These are phyloP conservation scores for Candida pseudoviswanathii DNA, from an alignment of 1,139 yeast species.

Conservation along the genomic window DNA sequence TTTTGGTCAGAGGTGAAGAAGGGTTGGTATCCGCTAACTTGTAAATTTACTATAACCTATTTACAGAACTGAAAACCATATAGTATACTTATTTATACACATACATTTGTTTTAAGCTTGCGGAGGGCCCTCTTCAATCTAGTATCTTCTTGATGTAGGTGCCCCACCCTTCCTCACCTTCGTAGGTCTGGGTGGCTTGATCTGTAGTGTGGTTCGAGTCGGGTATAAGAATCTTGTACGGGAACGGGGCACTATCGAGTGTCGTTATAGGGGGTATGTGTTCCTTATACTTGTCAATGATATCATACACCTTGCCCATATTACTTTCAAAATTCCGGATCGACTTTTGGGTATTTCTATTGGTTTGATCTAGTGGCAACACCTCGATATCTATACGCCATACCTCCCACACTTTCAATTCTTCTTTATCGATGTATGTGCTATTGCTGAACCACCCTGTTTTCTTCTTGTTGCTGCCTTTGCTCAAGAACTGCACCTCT, in stretches of 20 bases:
- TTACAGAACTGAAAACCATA: constrained; percentile 1
- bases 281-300: constrained; percentile 56
- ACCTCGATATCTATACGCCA: constrained; percentile 44
- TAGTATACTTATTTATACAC: constrained; percentile 6
- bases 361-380: constrained; percentile 25
- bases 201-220: constrained; percentile 4
- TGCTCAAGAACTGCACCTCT: constrained; percentile 15
- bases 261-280: constrained; percentile 79
- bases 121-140: constrained; percentile 22
- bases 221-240: constrained; percentile 45
- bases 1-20: constrained; percentile 67
- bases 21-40: constrained; percentile 44
- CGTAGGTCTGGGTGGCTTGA: constrained; percentile 1
- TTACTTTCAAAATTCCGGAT: constrained; percentile 43
- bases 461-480: constrained; percentile 31
- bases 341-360: constrained; percentile 25
- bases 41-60: constrained; percentile 10
- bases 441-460: constrained; percentile 46
- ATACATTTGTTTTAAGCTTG: neutral
- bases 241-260: constrained; percentile 67
- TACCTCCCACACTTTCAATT: constrained; percentile 40
- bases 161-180: constrained; percentile 46
- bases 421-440: constrained; percentile 6
- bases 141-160: constrained; percentile 50
- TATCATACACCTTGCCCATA: constrained; percentile 49